phyloP scores from a whole-genome alignment of 2,329 filamentous ascomycete species.

The Aureobasidium lini region DNA sequence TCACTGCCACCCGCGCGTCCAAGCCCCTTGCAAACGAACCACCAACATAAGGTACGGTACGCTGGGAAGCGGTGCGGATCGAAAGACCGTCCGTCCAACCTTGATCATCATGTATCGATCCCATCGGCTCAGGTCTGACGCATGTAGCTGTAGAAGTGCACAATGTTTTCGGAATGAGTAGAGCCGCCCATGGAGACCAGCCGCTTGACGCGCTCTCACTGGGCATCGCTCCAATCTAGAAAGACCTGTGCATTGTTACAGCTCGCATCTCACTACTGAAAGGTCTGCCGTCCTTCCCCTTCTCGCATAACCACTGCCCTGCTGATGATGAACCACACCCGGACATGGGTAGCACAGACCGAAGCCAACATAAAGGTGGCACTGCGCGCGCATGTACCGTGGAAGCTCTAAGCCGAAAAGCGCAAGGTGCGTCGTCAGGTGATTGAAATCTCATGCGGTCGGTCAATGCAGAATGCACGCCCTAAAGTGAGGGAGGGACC shows the following conservation, averaged over 20 bases:
- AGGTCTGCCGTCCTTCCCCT: conserved; percentile 5
- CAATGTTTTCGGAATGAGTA: not conserved
- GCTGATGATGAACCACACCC: conserved; percentile 8
- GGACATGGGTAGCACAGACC: conserved; percentile 12
- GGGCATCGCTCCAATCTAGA: no score
- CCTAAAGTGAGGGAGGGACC: not conserved
- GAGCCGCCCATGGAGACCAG: no score
- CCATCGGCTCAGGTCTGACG: no score
- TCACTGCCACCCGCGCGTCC: not conserved
- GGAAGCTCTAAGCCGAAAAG: conserved; percentile 2
- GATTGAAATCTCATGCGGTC: conserved; percentile 11
- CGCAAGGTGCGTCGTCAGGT: conserved; percentile 11
- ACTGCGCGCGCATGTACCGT: conserved; percentile 5
- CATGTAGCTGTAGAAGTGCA: no score
- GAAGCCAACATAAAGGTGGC: not conserved
- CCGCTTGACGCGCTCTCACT: no score
- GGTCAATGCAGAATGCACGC: conserved; percentile 5
- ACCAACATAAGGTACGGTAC: conserved; percentile 12
- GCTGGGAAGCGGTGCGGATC: conserved; percentile 9
- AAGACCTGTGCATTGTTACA: no score
- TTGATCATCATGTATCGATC: not conserved
- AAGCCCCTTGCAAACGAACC: conserved; percentile 1
- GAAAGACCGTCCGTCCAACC: conserved; percentile 9
- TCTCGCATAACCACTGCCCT: not conserved
- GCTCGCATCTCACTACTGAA: not conserved